phyloP scores from a whole-genome alignment of 768 basidiomycete species.

The Boletus reticuloceps region DNA sequence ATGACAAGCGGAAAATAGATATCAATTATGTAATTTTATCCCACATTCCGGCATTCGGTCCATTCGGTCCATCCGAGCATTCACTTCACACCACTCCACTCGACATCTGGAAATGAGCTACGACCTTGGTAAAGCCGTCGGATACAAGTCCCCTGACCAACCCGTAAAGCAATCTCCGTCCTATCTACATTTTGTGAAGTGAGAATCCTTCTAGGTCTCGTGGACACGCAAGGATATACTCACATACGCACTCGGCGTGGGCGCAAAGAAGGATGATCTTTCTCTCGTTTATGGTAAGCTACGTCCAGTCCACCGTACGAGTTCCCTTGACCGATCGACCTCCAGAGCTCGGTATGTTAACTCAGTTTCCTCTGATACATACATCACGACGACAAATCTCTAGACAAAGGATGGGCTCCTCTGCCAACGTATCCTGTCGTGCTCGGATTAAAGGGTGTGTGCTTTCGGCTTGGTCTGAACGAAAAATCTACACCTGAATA shows the following conservation, averaged over 20 bases:
- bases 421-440: conserved; percentile 88
- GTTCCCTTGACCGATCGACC: background rate
- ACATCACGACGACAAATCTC: background rate
- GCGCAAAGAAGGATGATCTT: conserved; percentile 73
- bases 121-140: conserved; percentile 68
- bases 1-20: no score
- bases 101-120: background rate
- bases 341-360: conserved; percentile 50
- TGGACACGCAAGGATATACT: conserved; percentile 87
- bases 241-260: conserved; percentile 77
- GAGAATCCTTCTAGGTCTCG: conserved; percentile 47
- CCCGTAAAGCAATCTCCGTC: conserved; percentile 44
- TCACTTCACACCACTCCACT: no score
- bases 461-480: background rate
- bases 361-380: background rate
- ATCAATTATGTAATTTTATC: background rate
- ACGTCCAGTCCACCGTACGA: background rate
- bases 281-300: conserved; percentile 67
- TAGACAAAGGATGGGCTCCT: conserved; percentile 68
- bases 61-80: no score
- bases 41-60: background rate
- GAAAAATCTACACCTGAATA: conserved; percentile 7
- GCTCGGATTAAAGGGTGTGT: conserved; percentile 62
- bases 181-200: background rate
- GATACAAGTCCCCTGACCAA: conserved; percentile 48